phyloP scores from a whole-genome alignment of 225 moss, liverwort and hornwort species.

The Bryum argenteum region DNA sequence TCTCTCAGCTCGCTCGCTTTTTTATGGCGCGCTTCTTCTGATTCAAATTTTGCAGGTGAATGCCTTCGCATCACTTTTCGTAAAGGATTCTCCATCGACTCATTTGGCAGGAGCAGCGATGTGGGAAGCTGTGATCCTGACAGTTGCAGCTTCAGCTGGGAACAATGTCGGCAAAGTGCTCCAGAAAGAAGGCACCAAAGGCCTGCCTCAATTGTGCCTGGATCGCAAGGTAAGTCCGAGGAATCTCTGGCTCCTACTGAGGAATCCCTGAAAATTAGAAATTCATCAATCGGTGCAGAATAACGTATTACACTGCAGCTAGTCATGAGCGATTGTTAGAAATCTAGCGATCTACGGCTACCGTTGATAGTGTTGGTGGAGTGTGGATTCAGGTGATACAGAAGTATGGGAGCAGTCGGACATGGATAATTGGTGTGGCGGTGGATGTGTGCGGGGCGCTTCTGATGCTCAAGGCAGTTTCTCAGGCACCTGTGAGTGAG shows the following conservation, averaged over 20 bases:
- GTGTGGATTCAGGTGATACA: slow-evolving; percentile 69
- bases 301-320: slow-evolving; percentile 23
- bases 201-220: slow-evolving; percentile 81
- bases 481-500: slow-evolving; percentile 97
- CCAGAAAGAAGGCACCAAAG: slow-evolving; percentile 98
- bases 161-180: slow-evolving; percentile 97
- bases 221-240: slow-evolving; percentile 66
- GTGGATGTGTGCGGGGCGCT: slow-evolving; percentile 85
- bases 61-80: background rate
- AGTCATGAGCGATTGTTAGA: slow-evolving; percentile 30
- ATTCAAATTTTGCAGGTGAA: background rate
- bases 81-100: background rate
- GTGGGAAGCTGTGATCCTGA: slow-evolving; percentile 94
- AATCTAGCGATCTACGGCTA: slow-evolving; percentile 27
- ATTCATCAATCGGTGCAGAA: slow-evolving; percentile 4
- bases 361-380: slow-evolving; percentile 12
- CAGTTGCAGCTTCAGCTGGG: slow-evolving; percentile 92
- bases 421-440: slow-evolving; percentile 84
- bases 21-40: slow-evolving; percentile 10
- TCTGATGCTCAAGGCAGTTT: slow-evolving; percentile 95
- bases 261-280: background rate
- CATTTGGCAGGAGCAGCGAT: slow-evolving; percentile 32
- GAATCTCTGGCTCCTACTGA: background rate
- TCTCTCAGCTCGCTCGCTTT: background rate
- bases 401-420: slow-evolving; percentile 76